These are phyloP conservation scores for Nidularia pulvinata DNA, from an alignment of 768 basidiomycete species.

Conservation along the genomic window DNA sequence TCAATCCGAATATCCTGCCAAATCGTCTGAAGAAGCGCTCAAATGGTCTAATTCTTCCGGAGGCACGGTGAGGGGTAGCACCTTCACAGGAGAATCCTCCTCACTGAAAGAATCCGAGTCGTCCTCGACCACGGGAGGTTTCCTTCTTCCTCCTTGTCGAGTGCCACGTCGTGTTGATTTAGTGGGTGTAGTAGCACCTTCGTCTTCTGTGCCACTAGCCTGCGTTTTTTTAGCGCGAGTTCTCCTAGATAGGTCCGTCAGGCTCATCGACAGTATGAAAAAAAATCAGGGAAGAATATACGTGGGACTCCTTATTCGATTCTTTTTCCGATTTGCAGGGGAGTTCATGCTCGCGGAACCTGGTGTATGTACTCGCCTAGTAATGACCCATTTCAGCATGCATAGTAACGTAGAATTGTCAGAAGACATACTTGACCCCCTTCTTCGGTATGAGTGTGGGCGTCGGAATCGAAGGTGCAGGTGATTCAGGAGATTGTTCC, in stretches of 20 bases:
- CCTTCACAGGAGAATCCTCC: no score
- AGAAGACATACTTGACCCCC: slow-evolving; percentile 23
- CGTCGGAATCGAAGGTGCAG: slow-evolving; percentile 3
- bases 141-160: no score
- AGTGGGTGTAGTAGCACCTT: neutral
- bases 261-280: neutral
- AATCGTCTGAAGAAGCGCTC: slow-evolving; percentile 16
- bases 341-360: slow-evolving; percentile 18
- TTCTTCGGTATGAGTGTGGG: slow-evolving; percentile 21
- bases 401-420: neutral
- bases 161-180: neutral
- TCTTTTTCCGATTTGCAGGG: slow-evolving; percentile 21
- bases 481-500: no score
- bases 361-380: slow-evolving; percentile 20
- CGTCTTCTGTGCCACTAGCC: neutral
- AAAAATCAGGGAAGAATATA: slow-evolving; percentile 9
- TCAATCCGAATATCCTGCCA: slow-evolving; percentile 18
- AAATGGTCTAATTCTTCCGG: no score
- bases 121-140: neutral
- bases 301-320: slow-evolving; percentile 19
- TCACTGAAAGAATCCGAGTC: neutral
- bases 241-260: neutral
- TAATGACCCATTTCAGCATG: neutral
- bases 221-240: slow-evolving; percentile 3
- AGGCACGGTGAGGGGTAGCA: no score